phyloP scores from a whole-genome alignment of 2,329 filamentous ascomycete genomes.

The Xylariaceae sp. region DNA sequence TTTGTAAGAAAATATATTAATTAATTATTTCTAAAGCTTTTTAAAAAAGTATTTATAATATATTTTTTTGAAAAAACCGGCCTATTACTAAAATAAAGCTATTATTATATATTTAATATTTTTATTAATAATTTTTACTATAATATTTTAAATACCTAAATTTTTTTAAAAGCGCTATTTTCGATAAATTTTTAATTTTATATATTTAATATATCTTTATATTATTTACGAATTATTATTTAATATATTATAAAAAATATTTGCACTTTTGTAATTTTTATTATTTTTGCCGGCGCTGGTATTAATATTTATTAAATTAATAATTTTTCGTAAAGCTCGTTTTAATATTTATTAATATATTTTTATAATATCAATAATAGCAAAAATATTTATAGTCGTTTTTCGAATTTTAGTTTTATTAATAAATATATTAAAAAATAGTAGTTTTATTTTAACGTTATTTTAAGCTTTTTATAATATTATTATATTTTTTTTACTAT shows the following conservation, averaged over 20 bases:
- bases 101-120: neutral
- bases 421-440: neutral
- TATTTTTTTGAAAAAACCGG: neutral
- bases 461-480: neutral
- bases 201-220: too few species aligned
- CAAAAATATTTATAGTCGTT: neutral
- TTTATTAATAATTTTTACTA: neutral
- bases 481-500: constrained; percentile 1
- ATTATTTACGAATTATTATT: neutral
- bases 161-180: neutral
- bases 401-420: neutral
- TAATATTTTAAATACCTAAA: neutral
- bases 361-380: constrained; percentile 1
- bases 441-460: constrained; percentile 2
- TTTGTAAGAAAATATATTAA: neutral
- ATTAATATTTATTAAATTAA: neutral
- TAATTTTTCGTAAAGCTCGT: neutral
- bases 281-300: too few species aligned
- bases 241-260: neutral
- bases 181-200: neutral
- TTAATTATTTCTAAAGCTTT: neutral
- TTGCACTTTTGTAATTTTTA: neutral
- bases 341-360: neutral
- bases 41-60: neutral
- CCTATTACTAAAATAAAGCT: neutral